Evolutionary conservation across 441 rosid species (phyloP), one percentile per base, ranked within the genome.

Genomic region (Pelargonium citronellum): DNA sequence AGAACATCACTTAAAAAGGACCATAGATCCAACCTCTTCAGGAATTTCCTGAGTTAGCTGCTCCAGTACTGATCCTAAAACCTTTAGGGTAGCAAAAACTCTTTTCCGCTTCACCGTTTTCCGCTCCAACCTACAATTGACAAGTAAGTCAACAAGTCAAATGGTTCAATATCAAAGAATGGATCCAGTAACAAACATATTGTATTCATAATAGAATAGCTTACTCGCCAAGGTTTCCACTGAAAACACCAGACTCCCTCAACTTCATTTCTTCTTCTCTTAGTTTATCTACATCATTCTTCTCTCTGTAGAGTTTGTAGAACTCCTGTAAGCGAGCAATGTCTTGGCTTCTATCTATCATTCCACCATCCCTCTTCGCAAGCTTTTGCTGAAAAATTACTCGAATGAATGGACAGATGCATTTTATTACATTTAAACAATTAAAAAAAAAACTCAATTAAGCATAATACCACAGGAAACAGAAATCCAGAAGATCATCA

Each of bases 271-370:
- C 97, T 71, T 95, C 96, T 79, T 87, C 96, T 72, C 86, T 85
- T 67, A 95, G 77, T 75, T 75, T 77, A 76, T 90, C 97, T 62
- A 88, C 97, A 55, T 83, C 77, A 82, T 95, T 91, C 73, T 78
- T 87, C 78, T 90, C 87, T 81, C 99, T 86, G 76, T 86, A 95
- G 0, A 69, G 81, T 78, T 77, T 95, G 83, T 95, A 95, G 81
- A 89, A 95, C 51, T 91, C 99, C 67, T 80, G 91, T 78, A 95
- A 83, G 22, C 89, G 90, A 70, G 84, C 78, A 76, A 91, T 75
- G 76, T 95, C 99, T 60, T 85, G 87, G 82, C 92, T 90, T 85
- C 97, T 88, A 73, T 95, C 99, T 69, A 92, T 91, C 66, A 79
- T 68, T 70, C 92, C 96, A 74, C 71, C 91, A 66, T 95, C 99